Evolutionary conservation across 495 filamentous ascomycete genomes (phyloP), one percentile per base, ranked within the genome.

Genomic region (Neurospora sp.): DNA sequence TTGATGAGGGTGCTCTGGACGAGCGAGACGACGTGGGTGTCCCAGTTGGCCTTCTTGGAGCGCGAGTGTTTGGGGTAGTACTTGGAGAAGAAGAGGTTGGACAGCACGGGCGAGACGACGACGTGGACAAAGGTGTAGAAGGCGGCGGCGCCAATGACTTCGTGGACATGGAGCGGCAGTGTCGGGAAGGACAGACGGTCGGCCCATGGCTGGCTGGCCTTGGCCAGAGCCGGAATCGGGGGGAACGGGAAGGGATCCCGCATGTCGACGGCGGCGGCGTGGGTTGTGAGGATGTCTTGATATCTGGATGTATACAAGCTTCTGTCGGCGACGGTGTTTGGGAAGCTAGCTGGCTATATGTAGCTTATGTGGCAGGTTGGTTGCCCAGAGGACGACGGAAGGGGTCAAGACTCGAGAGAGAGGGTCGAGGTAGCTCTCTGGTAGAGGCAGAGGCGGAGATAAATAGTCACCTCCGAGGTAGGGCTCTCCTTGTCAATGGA

Each of bases 1-100:
- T 91, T 93, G 83, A 99, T 93, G n/a, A 94, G 82, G 17, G 87
- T 83, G 77, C 89, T 91, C 84, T 99, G 96, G 20, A 93, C 83
- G n/a, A 99, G 83, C 16, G 93, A 97, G 31, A 98, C 96, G 76
- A 98, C 91, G 79, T 98, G 96, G 38, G 97, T 91, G 81, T 99
- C 92, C 96, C 96, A 99, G 87, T 95, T 98, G 74, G 95, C 83
- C 80, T 87, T 89, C 69, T 91, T 95, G 40, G 90, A 87, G 10
- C 81, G 81, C 69, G 86, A 86, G 71, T 97, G 84, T 40, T 85
- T 83, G 14, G 86, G 82, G 82, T 98, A 99, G 75, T 86, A 86
- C 40, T 79, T 76, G n/a, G 94, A 90, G 78, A 94, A 92, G 71
- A 95, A 78, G 70, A 82, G 76, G 61, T 81, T 81, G 69, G 93